These are phyloP conservation scores for Penicillium sp. DNA, from an alignment of 2,329 filamentous ascomycete genomes.

Conservation along the genomic window DNA sequence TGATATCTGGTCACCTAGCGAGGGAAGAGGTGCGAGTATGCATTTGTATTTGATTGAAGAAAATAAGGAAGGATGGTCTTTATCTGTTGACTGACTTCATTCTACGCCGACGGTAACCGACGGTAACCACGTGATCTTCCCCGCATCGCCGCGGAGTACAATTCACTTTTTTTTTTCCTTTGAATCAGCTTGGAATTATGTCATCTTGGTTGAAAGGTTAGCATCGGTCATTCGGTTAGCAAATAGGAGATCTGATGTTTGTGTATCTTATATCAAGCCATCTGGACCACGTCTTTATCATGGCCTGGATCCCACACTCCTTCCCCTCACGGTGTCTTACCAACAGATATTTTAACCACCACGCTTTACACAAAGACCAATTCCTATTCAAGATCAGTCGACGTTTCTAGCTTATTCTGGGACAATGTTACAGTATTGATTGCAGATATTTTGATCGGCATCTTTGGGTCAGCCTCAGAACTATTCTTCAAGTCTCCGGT, in stretches of 20 bases:
- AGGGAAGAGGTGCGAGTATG: neutral
- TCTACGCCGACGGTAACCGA: constrained; percentile 26
- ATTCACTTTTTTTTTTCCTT: neutral
- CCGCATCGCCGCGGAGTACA: constrained; percentile 13
- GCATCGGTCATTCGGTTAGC: neutral
- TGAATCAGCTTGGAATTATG: neutral
- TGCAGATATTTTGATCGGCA: neutral
- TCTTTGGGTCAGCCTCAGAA: neutral
- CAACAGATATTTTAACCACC: neutral
- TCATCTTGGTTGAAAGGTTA: neutral
- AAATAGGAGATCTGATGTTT: neutral
- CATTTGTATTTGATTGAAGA: neutral
- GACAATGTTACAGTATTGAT: neutral
- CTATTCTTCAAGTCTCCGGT: neutral
- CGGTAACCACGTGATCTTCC: constrained; percentile 21
- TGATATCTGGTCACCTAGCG: constrained; percentile 6
- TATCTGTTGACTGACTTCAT: constrained; percentile 15
- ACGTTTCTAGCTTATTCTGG: too few species aligned
- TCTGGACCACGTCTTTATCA: neutral
- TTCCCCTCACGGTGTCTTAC: neutral
- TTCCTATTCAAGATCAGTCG: too few species aligned
- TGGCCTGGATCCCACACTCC: neutral
- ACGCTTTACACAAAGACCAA: too few species aligned
- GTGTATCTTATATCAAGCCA: neutral
- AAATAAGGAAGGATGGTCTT: constrained; percentile 12